Evolutionary conservation across 2,329 filamentous ascomycete genomes (phyloP).

Genomic region (Hymenoscyphus fraxineus): DNA sequence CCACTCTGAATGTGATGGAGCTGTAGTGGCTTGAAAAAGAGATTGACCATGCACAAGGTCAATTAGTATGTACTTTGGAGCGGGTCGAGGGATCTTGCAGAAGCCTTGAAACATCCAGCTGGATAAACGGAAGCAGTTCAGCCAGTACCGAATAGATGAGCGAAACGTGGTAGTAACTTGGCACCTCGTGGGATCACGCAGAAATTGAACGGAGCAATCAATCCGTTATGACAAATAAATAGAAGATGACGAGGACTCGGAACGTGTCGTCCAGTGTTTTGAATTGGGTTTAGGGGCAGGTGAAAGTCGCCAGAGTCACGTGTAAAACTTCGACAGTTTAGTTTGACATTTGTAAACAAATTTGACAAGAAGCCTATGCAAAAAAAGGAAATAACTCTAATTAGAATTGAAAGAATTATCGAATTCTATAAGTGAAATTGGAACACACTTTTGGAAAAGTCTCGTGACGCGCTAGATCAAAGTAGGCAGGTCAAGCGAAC

Average conservation of each 20-base stretch:
- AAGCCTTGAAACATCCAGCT: background rate
- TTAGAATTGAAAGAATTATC: background rate
- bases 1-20: background rate
- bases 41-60: background rate
- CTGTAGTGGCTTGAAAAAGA: too few species aligned
- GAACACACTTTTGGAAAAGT: background rate
- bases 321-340: too few species aligned
- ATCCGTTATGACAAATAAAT: background rate
- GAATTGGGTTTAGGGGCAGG: background rate
- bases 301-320: too few species aligned
- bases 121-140: constrained; percentile 1
- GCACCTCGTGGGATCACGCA: background rate
- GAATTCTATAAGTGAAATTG: background rate
- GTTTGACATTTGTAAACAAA: too few species aligned
- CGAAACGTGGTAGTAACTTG: background rate
- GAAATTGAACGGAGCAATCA: background rate
- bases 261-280: background rate
- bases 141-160: background rate
- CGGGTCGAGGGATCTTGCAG: background rate
- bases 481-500: background rate
- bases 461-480: constrained; percentile 1
- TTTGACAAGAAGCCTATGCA: too few species aligned
- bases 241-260: background rate
- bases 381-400: background rate
- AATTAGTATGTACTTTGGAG: background rate